These are phyloP conservation scores for Tulasnella sp. DNA, from an alignment of 768 basidiomycete genomes.

Conservation along the genomic window DNA sequence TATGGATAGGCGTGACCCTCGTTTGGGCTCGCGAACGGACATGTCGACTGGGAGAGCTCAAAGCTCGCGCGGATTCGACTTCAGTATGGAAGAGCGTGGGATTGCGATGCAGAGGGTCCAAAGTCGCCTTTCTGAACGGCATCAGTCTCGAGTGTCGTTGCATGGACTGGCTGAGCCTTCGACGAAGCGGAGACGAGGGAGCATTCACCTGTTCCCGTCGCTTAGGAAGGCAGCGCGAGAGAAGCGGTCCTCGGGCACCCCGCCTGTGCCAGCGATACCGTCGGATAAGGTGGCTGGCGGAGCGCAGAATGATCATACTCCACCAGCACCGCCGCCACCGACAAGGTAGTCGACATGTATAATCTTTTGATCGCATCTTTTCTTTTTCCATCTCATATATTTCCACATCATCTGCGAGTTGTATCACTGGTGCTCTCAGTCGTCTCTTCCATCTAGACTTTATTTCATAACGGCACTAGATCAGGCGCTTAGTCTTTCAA, in stretches of 20 bases:
- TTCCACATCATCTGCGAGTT: too few species aligned
- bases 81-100: constrained; percentile 78
- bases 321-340: too few species aligned
- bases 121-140: constrained; percentile 56
- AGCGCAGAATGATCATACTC: too few species aligned
- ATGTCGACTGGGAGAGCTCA: constrained; percentile 76
- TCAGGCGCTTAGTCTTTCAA: too few species aligned
- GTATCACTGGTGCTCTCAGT: too few species aligned
- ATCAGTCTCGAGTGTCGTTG: constrained; percentile 9
- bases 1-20: constrained; percentile 11
- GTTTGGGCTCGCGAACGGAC: constrained; percentile 37
- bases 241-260: not conserved
- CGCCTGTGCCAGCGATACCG: too few species aligned
- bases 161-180: not conserved
- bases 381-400: too few species aligned
- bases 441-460: too few species aligned
- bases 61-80: constrained; percentile 71
- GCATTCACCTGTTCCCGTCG: not conserved
- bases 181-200: not conserved
- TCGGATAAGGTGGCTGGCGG: too few species aligned
- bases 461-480: too few species aligned
- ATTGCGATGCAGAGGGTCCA: constrained; percentile 78
- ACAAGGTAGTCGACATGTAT: too few species aligned
- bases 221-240: not conserved
- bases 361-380: too few species aligned